Percentiles rank a stretch among this genome's conserved stretches.
Conservation (phyloP, 345 rosid genomes). For the Aquilaria yunnanensis region DNA sequence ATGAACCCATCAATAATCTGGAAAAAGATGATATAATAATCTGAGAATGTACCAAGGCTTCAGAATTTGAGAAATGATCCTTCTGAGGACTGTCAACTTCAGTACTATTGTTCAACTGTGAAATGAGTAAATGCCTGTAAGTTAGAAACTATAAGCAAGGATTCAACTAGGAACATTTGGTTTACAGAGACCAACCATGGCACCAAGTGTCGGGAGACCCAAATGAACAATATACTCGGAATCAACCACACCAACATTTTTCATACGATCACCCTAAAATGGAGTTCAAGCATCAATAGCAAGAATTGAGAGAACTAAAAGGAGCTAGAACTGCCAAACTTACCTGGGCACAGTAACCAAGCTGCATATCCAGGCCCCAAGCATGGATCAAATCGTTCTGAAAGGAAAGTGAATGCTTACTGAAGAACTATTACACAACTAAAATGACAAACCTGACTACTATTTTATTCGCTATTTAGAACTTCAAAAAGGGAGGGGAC, state of each 20-base stretch:
- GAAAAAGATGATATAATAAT: constrained; percentile 13
- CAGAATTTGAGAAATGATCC: constrained; percentile 9
- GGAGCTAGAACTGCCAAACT: constrained; percentile 8
- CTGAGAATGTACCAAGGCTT: constrained; percentile 16
- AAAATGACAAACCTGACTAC: no score
- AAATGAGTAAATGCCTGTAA: background rate
- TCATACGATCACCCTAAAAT: constrained; percentile 77
- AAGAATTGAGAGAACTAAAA: background rate
- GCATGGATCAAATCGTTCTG: constrained; percentile 95
- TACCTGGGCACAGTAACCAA: constrained; percentile 92
- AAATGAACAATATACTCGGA: constrained; percentile 81
- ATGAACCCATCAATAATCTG: background rate
- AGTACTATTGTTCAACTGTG: constrained; percentile 18
- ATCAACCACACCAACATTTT: constrained; percentile 89
- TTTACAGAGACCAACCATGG: constrained; percentile 7
- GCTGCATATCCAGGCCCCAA: constrained; percentile 88
- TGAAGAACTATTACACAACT: background rate
- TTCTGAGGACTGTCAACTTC: constrained; percentile 9
- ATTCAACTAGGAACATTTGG: background rate
- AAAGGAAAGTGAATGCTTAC: constrained; percentile 1
- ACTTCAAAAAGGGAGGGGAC: no score
- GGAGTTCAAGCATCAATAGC: constrained; percentile 5
- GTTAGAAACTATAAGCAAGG: background rate
- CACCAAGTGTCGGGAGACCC: constrained; percentile 81
- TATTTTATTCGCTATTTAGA: no score